Conservation (phyloP, 2,329 filamentous ascomycete genomes). For the Talaromyces sp. region DNA sequence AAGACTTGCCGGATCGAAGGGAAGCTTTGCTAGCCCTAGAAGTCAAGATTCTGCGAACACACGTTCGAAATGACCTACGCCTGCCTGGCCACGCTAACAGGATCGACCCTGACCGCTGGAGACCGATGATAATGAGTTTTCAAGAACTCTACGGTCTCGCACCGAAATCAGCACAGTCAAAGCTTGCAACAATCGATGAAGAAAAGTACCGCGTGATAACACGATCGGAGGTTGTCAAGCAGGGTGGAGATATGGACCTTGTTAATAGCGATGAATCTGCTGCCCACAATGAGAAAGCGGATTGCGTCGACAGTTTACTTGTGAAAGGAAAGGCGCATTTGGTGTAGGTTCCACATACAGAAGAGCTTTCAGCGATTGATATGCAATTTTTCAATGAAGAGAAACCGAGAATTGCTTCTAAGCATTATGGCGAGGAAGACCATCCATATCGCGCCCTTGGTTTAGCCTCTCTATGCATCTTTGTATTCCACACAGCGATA, state of each 20-base stretch:
- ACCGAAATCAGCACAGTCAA: constrained; percentile 7
- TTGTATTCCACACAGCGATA: no score
- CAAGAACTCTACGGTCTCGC: constrained; percentile 42
- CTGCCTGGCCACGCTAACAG: constrained; percentile 31
- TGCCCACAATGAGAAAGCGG: background rate
- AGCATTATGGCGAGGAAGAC: no score
- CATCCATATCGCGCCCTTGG: no score
- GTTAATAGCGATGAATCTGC: background rate
- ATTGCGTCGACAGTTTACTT: no score
- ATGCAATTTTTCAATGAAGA: no score
- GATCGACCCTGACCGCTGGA: constrained; percentile 45
- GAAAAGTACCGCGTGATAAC: background rate
- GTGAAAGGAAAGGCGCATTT: no score
- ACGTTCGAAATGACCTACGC: background rate
- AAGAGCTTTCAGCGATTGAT: no score
- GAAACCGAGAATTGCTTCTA: no score
- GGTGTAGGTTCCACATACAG: no score
- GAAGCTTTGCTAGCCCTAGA: background rate
- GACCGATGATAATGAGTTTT: constrained; percentile 47
- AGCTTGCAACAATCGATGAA: background rate
- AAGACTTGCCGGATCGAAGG: background rate
- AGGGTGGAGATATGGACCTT: background rate
- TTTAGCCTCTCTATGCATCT: no score
- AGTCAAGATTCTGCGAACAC: background rate
- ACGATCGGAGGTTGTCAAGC: background rate